phyloP scores from a whole-genome alignment of 2,329 filamentous ascomycete genomes.

The Acrodontium crateriforme region DNA sequence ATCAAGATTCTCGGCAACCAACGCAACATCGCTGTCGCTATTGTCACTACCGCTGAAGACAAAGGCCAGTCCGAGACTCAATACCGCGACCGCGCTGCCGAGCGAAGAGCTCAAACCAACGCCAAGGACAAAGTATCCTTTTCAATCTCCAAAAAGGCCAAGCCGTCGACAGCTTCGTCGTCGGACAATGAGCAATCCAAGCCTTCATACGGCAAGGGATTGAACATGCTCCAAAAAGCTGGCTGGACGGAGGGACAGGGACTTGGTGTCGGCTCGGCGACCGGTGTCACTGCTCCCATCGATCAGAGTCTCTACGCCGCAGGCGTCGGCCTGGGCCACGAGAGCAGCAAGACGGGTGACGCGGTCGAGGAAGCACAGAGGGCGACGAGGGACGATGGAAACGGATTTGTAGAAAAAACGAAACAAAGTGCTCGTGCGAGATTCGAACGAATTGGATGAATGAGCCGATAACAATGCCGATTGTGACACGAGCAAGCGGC shows the following conservation, averaged over 20 bases:
- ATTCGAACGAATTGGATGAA: too few species aligned
- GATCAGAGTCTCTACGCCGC: slow-evolving; percentile 51
- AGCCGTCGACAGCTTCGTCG: slow-evolving; percentile 1
- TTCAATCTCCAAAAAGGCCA: slow-evolving; percentile 8
- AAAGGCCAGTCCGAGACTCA: slow-evolving; percentile 3
- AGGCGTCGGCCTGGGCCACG: slow-evolving; percentile 56
- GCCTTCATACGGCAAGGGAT: slow-evolving; percentile 8
- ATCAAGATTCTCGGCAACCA: slow-evolving; percentile 5
- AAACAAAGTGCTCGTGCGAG: too few species aligned
- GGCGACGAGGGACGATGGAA: slow-evolving; percentile 37
- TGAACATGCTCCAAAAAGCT: slow-evolving; percentile 52
- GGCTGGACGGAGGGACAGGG: slow-evolving; percentile 55
- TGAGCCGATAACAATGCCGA: too few species aligned
- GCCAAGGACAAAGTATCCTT: slow-evolving; percentile 9
- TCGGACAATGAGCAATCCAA: background rate
- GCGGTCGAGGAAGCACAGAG: slow-evolving; percentile 49
- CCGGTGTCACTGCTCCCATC: slow-evolving; percentile 50
- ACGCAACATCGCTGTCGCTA: background rate
- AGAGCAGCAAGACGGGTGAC: slow-evolving; percentile 56
- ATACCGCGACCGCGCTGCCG: slow-evolving; percentile 56
- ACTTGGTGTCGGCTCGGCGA: slow-evolving; percentile 44
- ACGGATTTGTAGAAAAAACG: too few species aligned
- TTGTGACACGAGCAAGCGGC: too few species aligned
- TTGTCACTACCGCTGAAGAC: slow-evolving; percentile 1
- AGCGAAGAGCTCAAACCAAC: slow-evolving; percentile 40